These are phyloP conservation scores for Agrostemma githago DNA, from an alignment of 148 eudicot species.

Conservation along the genomic window DNA sequence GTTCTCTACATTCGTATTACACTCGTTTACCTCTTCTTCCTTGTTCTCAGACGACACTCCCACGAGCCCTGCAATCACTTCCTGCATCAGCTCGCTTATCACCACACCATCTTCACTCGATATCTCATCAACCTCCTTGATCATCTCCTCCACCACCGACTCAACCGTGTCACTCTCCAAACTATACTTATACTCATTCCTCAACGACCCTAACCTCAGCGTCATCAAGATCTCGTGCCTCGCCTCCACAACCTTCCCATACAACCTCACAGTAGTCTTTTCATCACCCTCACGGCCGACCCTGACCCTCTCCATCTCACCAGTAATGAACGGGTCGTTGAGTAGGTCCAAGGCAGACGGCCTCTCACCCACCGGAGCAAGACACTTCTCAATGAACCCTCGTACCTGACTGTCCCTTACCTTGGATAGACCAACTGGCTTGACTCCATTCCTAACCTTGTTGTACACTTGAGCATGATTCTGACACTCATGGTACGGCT, in stretches of 20 bases:
- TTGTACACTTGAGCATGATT: slow-evolving; percentile 17
- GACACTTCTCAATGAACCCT: slow-evolving; percentile 54
- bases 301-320: slow-evolving; percentile 2
- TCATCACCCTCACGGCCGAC: not conserved
- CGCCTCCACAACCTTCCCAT: slow-evolving; percentile 12
- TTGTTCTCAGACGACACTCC: not conserved
- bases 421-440: slow-evolving; percentile 47
- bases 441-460: slow-evolving; percentile 29
- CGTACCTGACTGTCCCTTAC: slow-evolving; percentile 51
- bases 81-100: slow-evolving; percentile 7
- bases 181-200: slow-evolving; percentile 11
- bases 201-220: not conserved
- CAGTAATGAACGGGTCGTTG: slow-evolving; percentile 46
- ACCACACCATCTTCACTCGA: slow-evolving; percentile 4
- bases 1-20: too few species aligned
- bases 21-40: not conserved
- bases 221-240: slow-evolving; percentile 12
- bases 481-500: slow-evolving; percentile 25
- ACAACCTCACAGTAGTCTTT: not conserved
- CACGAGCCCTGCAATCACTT: slow-evolving; percentile 12
- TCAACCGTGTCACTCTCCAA: slow-evolving; percentile 3
- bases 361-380: slow-evolving; percentile 49
- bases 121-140: slow-evolving; percentile 13
- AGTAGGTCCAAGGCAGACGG: slow-evolving; percentile 49
- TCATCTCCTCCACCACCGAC: slow-evolving; percentile 17